These are phyloP conservation scores for Pontederia crassipes DNA, from an alignment of 176 grass and related monocot species.

Conservation along the genomic window DNA sequence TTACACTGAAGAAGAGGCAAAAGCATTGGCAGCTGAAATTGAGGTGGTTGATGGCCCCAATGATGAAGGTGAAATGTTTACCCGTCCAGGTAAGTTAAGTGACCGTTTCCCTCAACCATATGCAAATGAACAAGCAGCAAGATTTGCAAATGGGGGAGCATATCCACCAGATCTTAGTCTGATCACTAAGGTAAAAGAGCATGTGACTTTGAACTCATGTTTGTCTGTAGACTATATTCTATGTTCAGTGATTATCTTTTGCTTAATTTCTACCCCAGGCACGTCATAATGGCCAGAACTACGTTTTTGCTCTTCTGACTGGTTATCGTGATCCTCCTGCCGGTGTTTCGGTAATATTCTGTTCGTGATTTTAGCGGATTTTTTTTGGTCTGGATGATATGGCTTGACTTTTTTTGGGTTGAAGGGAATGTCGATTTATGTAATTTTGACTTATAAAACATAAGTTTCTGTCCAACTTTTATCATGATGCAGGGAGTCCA, in stretches of 20 bases:
- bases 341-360: constrained; percentile 61
- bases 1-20: constrained; percentile 93
- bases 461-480: too few relatives aligned
- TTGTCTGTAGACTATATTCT: constrained; percentile 7
- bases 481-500: too few relatives aligned
- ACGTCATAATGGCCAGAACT: constrained; percentile 88
- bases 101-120: constrained; percentile 92
- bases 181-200: constrained; percentile 69
- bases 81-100: constrained; percentile 72
- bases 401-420: too few relatives aligned
- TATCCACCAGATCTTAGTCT: constrained; percentile 93
- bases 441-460: too few relatives aligned
- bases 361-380: not conserved
- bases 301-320: constrained; percentile 89
- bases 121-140: constrained; percentile 84
- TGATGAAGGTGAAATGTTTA: constrained; percentile 93
- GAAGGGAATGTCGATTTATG: too few relatives aligned
- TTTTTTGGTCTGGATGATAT: too few relatives aligned
- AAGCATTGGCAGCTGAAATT: constrained; percentile 98
- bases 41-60: constrained; percentile 95
- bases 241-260: constrained; percentile 8
- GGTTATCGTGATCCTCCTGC: constrained; percentile 93
- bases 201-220: not conserved
- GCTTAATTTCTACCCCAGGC: constrained; percentile 34
- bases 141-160: constrained; percentile 92